Evolutionary conservation across 2,329 filamentous ascomycete genomes (phyloP).

Genomic region (Diplodia intermedia): DNA sequence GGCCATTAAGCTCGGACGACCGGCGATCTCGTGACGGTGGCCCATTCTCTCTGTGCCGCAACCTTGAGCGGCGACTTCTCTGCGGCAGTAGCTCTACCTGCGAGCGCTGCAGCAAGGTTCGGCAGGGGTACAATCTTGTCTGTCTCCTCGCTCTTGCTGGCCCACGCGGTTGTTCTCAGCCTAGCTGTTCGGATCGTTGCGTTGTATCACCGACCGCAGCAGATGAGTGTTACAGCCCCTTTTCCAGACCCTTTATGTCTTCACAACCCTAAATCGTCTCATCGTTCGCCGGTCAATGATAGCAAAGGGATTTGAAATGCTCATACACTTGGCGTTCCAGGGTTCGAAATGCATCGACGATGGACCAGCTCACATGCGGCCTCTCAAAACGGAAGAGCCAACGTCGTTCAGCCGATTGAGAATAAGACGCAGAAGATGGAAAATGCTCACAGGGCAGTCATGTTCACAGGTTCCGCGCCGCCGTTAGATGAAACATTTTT

Average conservation of each 20-base stretch:
- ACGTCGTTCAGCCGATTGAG: neutral
- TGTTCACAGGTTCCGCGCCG: too few relatives aligned
- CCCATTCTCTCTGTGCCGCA: neutral
- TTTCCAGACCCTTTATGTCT: neutral
- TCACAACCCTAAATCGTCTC: neutral
- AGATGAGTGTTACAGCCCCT: neutral
- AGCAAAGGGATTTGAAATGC: constrained; percentile 1
- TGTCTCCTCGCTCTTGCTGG: neutral
- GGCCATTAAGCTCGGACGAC: neutral
- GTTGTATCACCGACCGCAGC: neutral
- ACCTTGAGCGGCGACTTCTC: constrained; percentile 3
- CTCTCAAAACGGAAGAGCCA: neutral
- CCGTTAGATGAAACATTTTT: too few relatives aligned
- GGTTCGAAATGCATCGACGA: neutral
- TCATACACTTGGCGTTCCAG: neutral
- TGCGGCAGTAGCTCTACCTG: neutral
- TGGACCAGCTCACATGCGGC: neutral
- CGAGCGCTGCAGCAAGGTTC: neutral
- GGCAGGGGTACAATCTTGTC: neutral
- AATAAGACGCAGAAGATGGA: neutral
- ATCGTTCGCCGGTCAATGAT: neutral
- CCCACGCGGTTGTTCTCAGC: neutral
- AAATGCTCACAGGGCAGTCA: too few relatives aligned
- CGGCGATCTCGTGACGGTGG: constrained; percentile 7
- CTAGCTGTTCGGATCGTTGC: neutral